Percentiles rank a stretch among this genome's conserved stretches.
phyloP scores from a whole-genome alignment of 352 stramenopile genomes.

The Aphanomyces cochlioides region DNA sequence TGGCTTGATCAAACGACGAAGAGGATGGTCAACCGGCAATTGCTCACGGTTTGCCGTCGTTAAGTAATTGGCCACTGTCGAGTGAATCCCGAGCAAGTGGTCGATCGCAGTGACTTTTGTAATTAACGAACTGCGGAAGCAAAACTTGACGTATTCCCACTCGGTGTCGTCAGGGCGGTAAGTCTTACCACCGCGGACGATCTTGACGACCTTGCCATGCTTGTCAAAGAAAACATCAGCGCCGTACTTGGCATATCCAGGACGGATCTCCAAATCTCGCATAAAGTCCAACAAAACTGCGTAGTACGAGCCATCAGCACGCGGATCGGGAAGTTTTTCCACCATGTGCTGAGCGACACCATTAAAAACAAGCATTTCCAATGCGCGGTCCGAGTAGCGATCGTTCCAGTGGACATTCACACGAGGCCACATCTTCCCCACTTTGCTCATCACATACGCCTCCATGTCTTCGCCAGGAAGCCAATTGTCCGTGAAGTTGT shows the following conservation, averaged over 20 bases:
- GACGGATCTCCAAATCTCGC: slow-evolving; percentile 8
- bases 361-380: slow-evolving; percentile 23
- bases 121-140: slow-evolving; percentile 18
- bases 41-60: slow-evolving; percentile 16
- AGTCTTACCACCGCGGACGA: slow-evolving; percentile 12
- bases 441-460: slow-evolving; percentile 24
- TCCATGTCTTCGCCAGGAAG: slow-evolving; percentile 28
- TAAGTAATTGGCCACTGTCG: slow-evolving; percentile 19
- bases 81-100: slow-evolving; percentile 25
- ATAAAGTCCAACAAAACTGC: slow-evolving; percentile 1
- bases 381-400: slow-evolving; percentile 27
- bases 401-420: slow-evolving; percentile 30
- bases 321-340: not conserved
- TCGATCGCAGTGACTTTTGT: slow-evolving; percentile 26
- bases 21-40: slow-evolving; percentile 13
- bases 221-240: slow-evolving; percentile 23
- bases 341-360: slow-evolving; percentile 21
- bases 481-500: slow-evolving; percentile 25
- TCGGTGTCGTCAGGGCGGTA: not conserved
- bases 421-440: slow-evolving; percentile 25
- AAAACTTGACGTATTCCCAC: slow-evolving; percentile 29
- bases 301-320: slow-evolving; percentile 24
- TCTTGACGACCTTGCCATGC: slow-evolving; percentile 22
- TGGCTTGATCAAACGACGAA: slow-evolving; percentile 26
- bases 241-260: slow-evolving; percentile 26